These are phyloP conservation scores for Colletotrichum tropicale DNA, from an alignment of 2,329 filamentous ascomycete genomes.

Conservation along the genomic window DNA sequence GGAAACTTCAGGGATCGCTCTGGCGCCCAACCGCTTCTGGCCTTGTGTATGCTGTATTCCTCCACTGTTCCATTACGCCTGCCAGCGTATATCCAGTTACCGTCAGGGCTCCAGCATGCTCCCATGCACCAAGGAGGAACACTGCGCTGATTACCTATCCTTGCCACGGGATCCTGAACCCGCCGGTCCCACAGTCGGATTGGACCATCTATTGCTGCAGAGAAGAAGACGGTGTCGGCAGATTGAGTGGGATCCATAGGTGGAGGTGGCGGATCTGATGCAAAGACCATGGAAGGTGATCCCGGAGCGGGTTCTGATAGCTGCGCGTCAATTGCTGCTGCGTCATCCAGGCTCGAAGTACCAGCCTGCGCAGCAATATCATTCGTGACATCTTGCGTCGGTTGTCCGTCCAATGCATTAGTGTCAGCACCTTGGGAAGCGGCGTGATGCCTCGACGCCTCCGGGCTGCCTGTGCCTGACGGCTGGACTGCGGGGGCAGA, in stretches of 20 bases:
- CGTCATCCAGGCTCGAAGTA: not conserved
- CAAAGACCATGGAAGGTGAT: conserved; percentile 41
- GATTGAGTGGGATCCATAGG: conserved; percentile 61
- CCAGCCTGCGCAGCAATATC: not conserved
- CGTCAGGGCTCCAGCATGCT: conserved; percentile 94
- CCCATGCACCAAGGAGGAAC: conserved; percentile 98
- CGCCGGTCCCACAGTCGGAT: conserved; percentile 94
- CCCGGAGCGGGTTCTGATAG: conserved; percentile 23
- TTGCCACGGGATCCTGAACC: conserved; percentile 76
- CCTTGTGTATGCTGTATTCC: conserved; percentile 87
- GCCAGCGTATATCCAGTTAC: conserved; percentile 93
- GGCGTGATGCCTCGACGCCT: not conserved
- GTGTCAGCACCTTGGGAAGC: not conserved
- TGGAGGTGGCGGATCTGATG: conserved; percentile 38
- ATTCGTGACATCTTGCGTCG: not conserved
- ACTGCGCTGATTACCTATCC: conserved; percentile 73
- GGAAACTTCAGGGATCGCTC: conserved; percentile 87
- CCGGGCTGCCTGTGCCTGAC: conserved; percentile 5
- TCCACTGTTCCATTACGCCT: conserved; percentile 92
- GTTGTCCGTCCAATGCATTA: not conserved
- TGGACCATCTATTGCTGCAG: conserved; percentile 85
- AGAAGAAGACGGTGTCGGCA: conserved; percentile 83
- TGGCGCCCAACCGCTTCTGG: conserved; percentile 68
- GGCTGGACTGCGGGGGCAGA: conserved; percentile 30
- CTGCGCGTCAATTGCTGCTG: not conserved